A percentile compares a stretch with the other conserved stretches of the same genome.
Conservation (phyloP, 257 asterid species). For the Mentha longifolia region DNA sequence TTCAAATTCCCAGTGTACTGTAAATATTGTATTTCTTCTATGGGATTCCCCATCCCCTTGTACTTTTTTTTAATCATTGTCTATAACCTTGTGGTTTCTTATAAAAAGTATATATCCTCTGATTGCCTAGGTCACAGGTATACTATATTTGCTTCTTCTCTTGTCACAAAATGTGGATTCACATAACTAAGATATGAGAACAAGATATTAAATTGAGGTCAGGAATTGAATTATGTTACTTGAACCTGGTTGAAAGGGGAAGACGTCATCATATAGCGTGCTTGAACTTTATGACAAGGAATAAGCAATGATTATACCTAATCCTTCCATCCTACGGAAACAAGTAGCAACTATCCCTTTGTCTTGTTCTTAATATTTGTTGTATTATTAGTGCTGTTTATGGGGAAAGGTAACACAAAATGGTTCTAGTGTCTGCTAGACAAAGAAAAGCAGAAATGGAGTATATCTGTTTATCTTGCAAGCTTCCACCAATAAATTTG, state of each 20-base stretch:
- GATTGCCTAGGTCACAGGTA: background rate
- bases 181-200: background rate
- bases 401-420: background rate
- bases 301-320: background rate
- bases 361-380: slow-evolving; percentile 6
- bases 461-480: background rate
- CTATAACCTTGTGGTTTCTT: background rate
- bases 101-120: background rate
- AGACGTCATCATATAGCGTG: background rate
- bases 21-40: background rate
- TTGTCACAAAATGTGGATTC: background rate
- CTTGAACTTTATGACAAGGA: background rate
- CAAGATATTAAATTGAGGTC: too few species aligned
- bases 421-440: background rate
- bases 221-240: background rate
- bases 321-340: background rate
- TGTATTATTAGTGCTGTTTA: background rate
- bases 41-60: background rate
- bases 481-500: slow-evolving; percentile 9
- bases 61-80: background rate
- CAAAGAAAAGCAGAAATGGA: slow-evolving; percentile 7
- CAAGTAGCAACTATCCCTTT: background rate
- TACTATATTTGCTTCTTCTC: background rate
- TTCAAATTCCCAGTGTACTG: background rate
- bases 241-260: background rate